Evolutionary conservation across 2,329 filamentous ascomycete species (phyloP), one percentile per base, ranked within the genome.

Genomic region (Diplodia corticola): DNA sequence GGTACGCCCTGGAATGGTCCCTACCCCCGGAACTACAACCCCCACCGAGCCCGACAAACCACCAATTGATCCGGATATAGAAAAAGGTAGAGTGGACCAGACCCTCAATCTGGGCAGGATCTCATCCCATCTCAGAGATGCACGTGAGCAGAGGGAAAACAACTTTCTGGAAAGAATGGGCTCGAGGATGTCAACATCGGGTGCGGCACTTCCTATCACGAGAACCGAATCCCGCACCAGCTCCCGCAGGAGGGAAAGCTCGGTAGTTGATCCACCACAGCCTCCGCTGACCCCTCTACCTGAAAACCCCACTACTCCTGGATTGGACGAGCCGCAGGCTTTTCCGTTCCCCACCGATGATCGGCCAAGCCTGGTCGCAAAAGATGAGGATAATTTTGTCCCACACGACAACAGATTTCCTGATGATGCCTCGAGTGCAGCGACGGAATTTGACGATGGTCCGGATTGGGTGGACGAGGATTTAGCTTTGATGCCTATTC

Each of bases 1-100:
- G 0, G 77, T 86, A 63, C 78, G 84, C 44, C 77, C 81, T 22
- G 83, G 83, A 12, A 86, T 85, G 84, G 79, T 84, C 1, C 82
- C 82, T 0, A 80, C 80, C 0, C 73, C 74, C 65, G 75, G 77
- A 46, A 77, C 81, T 30, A 67, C 26, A 65, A 69, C n/a, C 51
- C 69, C 15, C 22, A 70, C 66, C 12, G 67, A 71, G 26, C 80
- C 7, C 77, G 22, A 59, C 2, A 76, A 82, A 70, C 76, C 40
- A 20, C 17, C 80, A 49, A 74, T 79, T 70, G 74, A 83, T 70
- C 68, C 80, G 6, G 64, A 66, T 28, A 30, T 63, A 40, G 78
- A 83, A 69, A 73, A 79, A 75, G 78, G 80, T 49, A 75, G 75
- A 64, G 78, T 82, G 28, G 75, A 78, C 9, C 73, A 74, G 53